Evolutionary conservation across 306 rosid species (phyloP).

Genomic region (Crataegus laevigata): DNA sequence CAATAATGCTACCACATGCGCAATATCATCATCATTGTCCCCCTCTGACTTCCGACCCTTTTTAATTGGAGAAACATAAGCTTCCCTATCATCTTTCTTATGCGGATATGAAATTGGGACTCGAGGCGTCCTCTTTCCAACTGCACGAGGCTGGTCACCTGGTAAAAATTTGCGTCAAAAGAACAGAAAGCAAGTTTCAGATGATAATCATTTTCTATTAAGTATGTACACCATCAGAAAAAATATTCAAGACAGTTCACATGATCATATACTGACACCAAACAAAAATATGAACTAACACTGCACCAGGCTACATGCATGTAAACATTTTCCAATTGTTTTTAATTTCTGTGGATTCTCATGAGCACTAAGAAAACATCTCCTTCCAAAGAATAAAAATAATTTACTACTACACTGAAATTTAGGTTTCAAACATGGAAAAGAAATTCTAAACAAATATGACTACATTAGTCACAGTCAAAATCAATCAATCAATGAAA

Average conservation of each 20-base stretch:
- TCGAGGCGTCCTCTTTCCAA: slow-evolving; percentile 79
- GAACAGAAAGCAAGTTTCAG: slow-evolving; percentile 9
- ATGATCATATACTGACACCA: not conserved
- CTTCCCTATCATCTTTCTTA: slow-evolving; percentile 36
- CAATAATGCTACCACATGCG: slow-evolving; percentile 47
- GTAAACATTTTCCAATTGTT: not conserved
- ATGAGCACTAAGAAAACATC: not conserved
- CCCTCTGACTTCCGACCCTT: slow-evolving; percentile 38
- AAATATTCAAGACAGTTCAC: not conserved
- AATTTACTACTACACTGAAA: not conserved
- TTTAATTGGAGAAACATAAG: slow-evolving; percentile 36
- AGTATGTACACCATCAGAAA: not conserved
- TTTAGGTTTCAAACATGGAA: not conserved
- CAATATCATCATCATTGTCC: slow-evolving; percentile 50
- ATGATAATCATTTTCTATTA: not conserved
- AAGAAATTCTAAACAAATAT: not conserved
- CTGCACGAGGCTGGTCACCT: slow-evolving; percentile 73
- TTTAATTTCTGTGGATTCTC: not conserved
- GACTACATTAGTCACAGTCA: not conserved
- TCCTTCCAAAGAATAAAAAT: not conserved
- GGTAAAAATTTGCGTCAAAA: slow-evolving; percentile 19
- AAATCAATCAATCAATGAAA: not conserved
- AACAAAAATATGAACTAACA: not conserved
- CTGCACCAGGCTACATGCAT: not conserved
- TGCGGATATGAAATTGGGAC: slow-evolving; percentile 45